phyloP scores from a whole-genome alignment of 495 filamentous ascomycete species.

The Penicillium roqueforti region DNA sequence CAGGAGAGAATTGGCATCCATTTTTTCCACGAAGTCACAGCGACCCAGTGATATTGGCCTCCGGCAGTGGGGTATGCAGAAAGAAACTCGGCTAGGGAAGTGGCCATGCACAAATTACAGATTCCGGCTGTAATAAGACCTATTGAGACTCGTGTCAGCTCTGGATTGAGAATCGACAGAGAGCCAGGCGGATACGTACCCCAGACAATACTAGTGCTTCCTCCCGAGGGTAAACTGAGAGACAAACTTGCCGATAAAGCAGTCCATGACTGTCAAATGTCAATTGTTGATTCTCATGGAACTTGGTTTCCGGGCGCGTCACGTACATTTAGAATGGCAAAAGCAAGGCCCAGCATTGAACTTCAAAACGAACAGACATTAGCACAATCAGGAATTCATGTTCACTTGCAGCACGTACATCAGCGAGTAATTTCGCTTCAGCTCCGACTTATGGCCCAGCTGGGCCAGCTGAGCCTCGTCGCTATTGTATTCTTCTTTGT shows the following conservation, averaged over 20 bases:
- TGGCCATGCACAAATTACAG: constrained; percentile 67
- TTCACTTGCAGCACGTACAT: constrained; percentile 27
- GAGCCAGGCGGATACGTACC: constrained; percentile 25
- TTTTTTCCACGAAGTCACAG: constrained; percentile 49
- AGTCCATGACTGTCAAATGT: constrained; percentile 44
- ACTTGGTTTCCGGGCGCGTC: background rate
- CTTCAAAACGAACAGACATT: constrained; percentile 17
- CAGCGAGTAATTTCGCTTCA: constrained; percentile 55
- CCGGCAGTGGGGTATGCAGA: constrained; percentile 67
- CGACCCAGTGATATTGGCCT: constrained; percentile 76
- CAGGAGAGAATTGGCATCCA: constrained; percentile 63
- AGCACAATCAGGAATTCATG: background rate
- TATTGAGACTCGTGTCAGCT: constrained; percentile 6
- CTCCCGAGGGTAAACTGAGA: constrained; percentile 47
- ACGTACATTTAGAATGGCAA: constrained; percentile 51
- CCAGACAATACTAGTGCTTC: constrained; percentile 47
- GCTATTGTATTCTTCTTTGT: constrained; percentile 21
- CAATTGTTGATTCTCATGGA: constrained; percentile 11
- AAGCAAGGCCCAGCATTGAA: constrained; percentile 51
- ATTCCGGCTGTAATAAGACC: constrained; percentile 66
- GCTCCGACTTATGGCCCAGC: constrained; percentile 61
- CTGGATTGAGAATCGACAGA: background rate
- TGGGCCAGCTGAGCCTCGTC: constrained; percentile 55
- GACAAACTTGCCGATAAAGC: constrained; percentile 48
- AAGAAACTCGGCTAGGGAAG: constrained; percentile 68